Evolutionary conservation across 1,284 basidiomycete genomes (phyloP).

Genomic region (Apiotrichum akiyoshidainum): DNA sequence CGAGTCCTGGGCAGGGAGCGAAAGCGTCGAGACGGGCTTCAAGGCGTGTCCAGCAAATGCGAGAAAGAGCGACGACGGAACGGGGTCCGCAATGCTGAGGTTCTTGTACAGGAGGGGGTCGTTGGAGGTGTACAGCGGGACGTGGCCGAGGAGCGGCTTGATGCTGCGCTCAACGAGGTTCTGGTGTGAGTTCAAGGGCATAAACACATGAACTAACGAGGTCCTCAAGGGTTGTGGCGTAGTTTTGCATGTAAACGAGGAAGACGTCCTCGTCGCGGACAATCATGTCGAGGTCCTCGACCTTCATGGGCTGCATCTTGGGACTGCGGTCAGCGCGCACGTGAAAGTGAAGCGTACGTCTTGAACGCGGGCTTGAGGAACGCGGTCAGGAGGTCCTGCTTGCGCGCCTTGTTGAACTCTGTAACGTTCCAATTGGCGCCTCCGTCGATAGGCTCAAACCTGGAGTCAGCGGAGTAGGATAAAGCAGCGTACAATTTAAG

Average conservation of each 20-base stretch:
- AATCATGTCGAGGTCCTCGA: conserved; percentile 53
- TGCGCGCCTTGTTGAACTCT: conserved; percentile 69
- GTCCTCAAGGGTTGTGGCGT: conserved; percentile 44
- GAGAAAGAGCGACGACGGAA: conserved; percentile 60
- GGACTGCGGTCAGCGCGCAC: conserved; percentile 41
- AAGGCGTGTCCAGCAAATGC: conserved; percentile 66
- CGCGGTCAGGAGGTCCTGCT: conserved; percentile 63
- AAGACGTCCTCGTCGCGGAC: conserved; percentile 62
- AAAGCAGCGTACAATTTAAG: conserved; percentile 55
- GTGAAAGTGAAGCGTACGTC: neutral
- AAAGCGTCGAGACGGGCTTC: conserved; percentile 36
- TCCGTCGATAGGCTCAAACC: neutral
- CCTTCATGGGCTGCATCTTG: conserved; percentile 53
- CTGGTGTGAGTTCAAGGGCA: conserved; percentile 39
- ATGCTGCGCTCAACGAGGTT: conserved; percentile 55
- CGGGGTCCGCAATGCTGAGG: conserved; percentile 55
- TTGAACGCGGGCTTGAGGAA: conserved; percentile 60
- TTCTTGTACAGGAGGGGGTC: conserved; percentile 56
- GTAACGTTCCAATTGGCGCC: conserved; percentile 3
- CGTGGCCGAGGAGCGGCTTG: conserved; percentile 64
- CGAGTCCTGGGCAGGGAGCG: conserved; percentile 31
- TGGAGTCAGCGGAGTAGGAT: neutral
- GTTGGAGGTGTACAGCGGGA: conserved; percentile 59
- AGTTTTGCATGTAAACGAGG: conserved; percentile 69
- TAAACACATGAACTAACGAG: conserved; percentile 33